Evolutionary conservation across 257 asterid genomes (phyloP), one percentile per base, ranked within the genome.

Genomic region (Gentiana dahurica): DNA sequence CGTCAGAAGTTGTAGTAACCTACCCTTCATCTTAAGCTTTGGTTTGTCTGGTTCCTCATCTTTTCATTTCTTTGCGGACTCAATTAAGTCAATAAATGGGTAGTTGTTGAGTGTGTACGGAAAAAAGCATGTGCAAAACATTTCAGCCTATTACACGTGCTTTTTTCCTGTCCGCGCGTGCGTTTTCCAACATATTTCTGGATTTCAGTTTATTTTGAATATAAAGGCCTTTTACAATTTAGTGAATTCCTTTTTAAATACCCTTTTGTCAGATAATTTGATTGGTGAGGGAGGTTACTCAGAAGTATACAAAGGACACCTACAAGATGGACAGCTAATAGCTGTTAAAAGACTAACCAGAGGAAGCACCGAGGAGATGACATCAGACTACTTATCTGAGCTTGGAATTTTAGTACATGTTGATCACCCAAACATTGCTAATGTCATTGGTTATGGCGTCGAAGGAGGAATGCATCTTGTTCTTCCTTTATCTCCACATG

Each of bases 381-480:
- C 90, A 1, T 70, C 95, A 0, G 99, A 92, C 59, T 92, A 83
- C 65, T 80, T 92, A 63, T 76, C 94, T 1, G 99, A 92, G 81
- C 91, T 92, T 7, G 99, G 99, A 33, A 92, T 92, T 59, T 73
- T 92, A 65, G 99, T 88, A 24, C 99, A 92, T 63, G 99, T 88
- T 46, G 80, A 83, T 64, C 95, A 92, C 71, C 95, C 95, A 6
- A 80, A 92, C 71, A 84, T 92, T 65, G 76, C 99, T 34, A 79
- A 68, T 54, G 91, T 88, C 49, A 83, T 92, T 48, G 99, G 99
- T 34, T 92, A 88, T 60, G 95, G 99, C 24, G 95, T 92, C 24
- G 97, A 92, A 74, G 97, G 94, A 49, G 99, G 99, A 54, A 85
- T 92, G 97, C 97, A 88, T 71, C 94, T 92, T 63, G 91, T 92